A percentile compares a stretch with the other conserved stretches of the same genome.
Conservation (phyloP, 495 filamentous ascomycete genomes). For the Aspergillus olivimuriae region DNA sequence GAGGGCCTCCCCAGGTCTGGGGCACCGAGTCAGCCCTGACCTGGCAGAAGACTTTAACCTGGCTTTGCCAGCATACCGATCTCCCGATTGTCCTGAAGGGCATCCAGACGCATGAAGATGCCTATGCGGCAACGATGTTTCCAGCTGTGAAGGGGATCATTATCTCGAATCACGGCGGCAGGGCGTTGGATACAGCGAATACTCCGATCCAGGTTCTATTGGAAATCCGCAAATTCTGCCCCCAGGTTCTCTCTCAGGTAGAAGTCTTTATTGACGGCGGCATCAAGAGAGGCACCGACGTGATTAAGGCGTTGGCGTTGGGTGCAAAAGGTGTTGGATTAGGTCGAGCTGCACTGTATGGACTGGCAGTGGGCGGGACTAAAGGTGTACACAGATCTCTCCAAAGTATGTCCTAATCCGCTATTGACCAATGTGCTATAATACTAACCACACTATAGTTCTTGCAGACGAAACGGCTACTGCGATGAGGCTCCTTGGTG, state of each 20-base stretch:
- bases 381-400: constrained; percentile 1
- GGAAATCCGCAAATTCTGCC: constrained; percentile 3
- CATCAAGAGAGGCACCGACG: constrained; percentile 4
- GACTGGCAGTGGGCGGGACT: constrained; percentile 1
- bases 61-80: constrained; percentile 66
- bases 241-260: background rate
- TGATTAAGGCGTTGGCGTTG: constrained; percentile 8
- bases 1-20: constrained; percentile 51
- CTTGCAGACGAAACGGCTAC: constrained; percentile 6
- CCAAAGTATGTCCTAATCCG: background rate
- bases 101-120: constrained; percentile 89
- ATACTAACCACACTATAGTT: too few species aligned
- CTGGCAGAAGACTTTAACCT: constrained; percentile 75
- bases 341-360: constrained; percentile 3
- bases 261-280: constrained; percentile 10
- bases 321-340: constrained; percentile 5
- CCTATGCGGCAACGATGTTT: constrained; percentile 63
- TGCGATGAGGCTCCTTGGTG: constrained; percentile 5
- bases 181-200: constrained; percentile 1
- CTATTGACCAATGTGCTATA: background rate
- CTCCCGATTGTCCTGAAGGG: constrained; percentile 89
- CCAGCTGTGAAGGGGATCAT: constrained; percentile 73
- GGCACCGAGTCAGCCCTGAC: constrained; percentile 78
- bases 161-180: constrained; percentile 9
- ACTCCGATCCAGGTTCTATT: background rate